phyloP scores from a whole-genome alignment of 2,329 filamentous ascomycete genomes.

The Hysterium pulicare region DNA sequence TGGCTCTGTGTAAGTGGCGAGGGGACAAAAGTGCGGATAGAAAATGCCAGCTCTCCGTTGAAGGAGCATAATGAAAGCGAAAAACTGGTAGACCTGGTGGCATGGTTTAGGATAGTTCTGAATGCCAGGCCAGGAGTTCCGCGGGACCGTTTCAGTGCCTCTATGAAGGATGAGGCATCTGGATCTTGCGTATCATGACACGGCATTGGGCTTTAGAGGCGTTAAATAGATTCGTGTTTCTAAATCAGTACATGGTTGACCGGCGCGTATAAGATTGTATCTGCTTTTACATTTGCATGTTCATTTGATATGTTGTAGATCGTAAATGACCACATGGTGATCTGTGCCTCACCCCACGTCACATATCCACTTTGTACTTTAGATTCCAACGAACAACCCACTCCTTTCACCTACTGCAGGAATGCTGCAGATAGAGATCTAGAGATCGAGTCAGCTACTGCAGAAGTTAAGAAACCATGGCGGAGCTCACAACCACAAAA shows the following conservation, averaged over 20 bases:
- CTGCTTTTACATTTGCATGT: background rate
- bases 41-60: background rate
- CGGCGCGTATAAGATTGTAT: background rate
- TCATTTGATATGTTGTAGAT: conserved; percentile 22
- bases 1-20: conserved; percentile 69
- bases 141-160: conserved; percentile 26
- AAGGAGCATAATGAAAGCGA: conserved; percentile 12
- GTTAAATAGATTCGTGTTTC: conserved; percentile 32
- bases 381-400: too few relatives aligned
- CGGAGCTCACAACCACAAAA: conserved; percentile 55
- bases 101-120: conserved; percentile 28
- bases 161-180: conserved; percentile 20
- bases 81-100: conserved; percentile 25
- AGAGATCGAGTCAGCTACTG: background rate
- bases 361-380: too few relatives aligned
- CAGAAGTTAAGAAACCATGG: conserved; percentile 30
- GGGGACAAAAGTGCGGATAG: background rate
- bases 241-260: conserved; percentile 16
- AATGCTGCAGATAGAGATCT: background rate
- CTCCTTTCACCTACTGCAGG: too few relatives aligned
- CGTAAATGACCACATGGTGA: conserved; percentile 1
- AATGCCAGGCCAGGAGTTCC: conserved; percentile 30
- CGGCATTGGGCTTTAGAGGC: conserved; percentile 35
- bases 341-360: conserved; percentile 1
- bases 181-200: conserved; percentile 32